Evolutionary conservation across 768 basidiomycete species (phyloP).

Genomic region (Boletellus ananas): DNA sequence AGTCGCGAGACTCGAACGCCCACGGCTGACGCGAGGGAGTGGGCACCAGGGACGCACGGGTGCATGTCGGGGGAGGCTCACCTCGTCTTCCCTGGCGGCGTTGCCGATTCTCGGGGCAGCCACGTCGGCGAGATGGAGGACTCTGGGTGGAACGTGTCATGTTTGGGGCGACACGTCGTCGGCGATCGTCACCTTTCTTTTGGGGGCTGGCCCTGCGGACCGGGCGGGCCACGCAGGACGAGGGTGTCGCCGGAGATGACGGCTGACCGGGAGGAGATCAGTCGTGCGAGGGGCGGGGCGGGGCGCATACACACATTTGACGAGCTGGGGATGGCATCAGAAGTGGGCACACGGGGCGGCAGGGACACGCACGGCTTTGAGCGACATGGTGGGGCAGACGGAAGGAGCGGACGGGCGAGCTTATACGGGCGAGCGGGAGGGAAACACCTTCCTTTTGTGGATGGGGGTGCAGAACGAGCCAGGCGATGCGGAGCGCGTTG

Average conservation of each 20-base stretch:
- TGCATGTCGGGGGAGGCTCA: constrained; percentile 24
- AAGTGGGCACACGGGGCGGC: not conserved
- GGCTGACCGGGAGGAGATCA: constrained; percentile 45
- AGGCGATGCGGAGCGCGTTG: too few species aligned
- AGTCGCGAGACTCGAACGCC: constrained; percentile 93
- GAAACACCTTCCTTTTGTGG: constrained; percentile 1
- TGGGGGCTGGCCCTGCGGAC: constrained; percentile 79
- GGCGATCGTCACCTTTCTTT: constrained; percentile 70
- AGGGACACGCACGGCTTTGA: constrained; percentile 63
- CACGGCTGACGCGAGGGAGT: constrained; percentile 52
- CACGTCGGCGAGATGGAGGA: constrained; percentile 87
- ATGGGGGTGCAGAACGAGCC: not conserved
- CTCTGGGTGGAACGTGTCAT: constrained; percentile 41
- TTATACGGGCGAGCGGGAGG: not conserved
- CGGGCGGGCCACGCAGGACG: constrained; percentile 71
- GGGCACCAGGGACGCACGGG: not conserved
- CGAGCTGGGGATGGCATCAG: constrained; percentile 37
- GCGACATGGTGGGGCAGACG: constrained; percentile 47
- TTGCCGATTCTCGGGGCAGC: constrained; percentile 82
- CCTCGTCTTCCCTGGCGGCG: constrained; percentile 85
- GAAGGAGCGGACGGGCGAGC: not conserved
- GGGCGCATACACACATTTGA: constrained; percentile 48
- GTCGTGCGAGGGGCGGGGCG: constrained; percentile 3
- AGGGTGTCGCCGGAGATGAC: constrained; percentile 90
- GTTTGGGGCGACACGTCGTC: not conserved